Evolutionary conservation across 805 yeast species (phyloP).

Genomic region (Ogataea polymorpha): DNA sequence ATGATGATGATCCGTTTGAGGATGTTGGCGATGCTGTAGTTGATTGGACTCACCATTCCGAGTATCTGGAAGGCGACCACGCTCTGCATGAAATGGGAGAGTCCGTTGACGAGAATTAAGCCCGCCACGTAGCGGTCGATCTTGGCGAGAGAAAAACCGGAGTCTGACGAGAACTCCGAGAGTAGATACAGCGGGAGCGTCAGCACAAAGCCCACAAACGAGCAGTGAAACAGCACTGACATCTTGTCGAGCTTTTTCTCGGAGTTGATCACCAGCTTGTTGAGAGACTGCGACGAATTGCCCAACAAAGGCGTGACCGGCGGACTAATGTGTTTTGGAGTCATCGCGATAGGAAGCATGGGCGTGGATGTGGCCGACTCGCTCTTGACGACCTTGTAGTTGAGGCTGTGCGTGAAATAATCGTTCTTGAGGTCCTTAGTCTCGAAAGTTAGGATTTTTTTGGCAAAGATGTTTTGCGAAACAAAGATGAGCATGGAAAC

Average conservation of each 20-base stretch:
- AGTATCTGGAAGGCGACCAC: constrained; percentile 73
- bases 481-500: constrained; percentile 67
- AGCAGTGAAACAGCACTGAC: constrained; percentile 69
- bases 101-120: constrained; percentile 58
- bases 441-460: constrained; percentile 57
- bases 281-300: constrained; percentile 23
- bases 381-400: constrained; percentile 28
- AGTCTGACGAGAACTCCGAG: constrained; percentile 43
- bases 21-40: constrained; percentile 76
- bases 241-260: constrained; percentile 59
- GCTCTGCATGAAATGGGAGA: constrained; percentile 69
- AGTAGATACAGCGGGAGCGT: constrained; percentile 67
- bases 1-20: constrained; percentile 72
- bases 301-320: constrained; percentile 27
- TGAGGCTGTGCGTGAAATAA: constrained; percentile 27
- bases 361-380: constrained; percentile 36
- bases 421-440: constrained; percentile 25
- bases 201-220: constrained; percentile 61
- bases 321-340: constrained; percentile 25
- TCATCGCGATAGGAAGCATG: constrained; percentile 32
- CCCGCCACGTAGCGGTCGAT: constrained; percentile 27
- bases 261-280: constrained; percentile 22
- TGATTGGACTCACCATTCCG: constrained; percentile 70
- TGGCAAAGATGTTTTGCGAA: constrained; percentile 78
- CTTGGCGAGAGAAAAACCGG: constrained; percentile 33